Percentiles rank a stretch among this genome's conserved stretches.
Conservation (phyloP, 352 stramenopile genomes). For the Globisporangium lucens region DNA sequence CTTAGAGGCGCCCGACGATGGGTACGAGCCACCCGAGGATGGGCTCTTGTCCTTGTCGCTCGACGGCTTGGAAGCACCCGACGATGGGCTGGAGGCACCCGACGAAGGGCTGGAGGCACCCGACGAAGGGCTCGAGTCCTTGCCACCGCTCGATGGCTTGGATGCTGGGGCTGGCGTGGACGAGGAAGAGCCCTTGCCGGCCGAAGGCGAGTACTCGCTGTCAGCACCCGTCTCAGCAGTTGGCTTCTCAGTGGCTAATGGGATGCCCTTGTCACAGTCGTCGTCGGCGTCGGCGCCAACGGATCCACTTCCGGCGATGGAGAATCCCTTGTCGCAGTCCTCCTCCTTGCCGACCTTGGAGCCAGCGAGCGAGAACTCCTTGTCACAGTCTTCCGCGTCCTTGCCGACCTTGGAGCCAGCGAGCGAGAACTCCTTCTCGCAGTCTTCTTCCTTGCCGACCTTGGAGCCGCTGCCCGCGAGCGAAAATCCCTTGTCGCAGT, state of each 20-base stretch:
- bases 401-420: conserved; percentile 10
- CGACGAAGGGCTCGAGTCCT: conserved; percentile 2
- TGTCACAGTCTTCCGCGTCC: conserved; percentile 16
- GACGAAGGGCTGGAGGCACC: not conserved
- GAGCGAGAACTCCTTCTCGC: conserved; percentile 11
- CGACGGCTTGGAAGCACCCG: conserved; percentile 4
- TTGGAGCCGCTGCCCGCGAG: conserved; percentile 3
- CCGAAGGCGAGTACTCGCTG: conserved; percentile 5
- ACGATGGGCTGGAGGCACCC: conserved; percentile 1
- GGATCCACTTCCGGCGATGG: conserved; percentile 13
- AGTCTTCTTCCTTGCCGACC: conserved; percentile 14
- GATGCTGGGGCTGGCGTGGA: conserved; percentile 10
- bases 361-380: conserved; percentile 14
- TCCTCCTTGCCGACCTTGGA: conserved; percentile 2
- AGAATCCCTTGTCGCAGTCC: conserved; percentile 16
- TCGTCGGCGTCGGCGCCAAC: conserved; percentile 9
- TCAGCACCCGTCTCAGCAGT: not conserved
- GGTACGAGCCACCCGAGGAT: not conserved
- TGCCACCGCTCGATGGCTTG: conserved; percentile 13
- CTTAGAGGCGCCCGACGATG: conserved; percentile 9
- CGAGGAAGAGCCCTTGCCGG: conserved; percentile 6
- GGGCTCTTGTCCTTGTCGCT: conserved; percentile 1
- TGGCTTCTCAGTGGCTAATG: conserved; percentile 16
- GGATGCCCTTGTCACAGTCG: conserved; percentile 18
- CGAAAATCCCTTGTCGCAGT: conserved; percentile 22